phyloP scores from a whole-genome alignment of 352 stramenopile genomes.

The Elongisporangium undulatum region DNA sequence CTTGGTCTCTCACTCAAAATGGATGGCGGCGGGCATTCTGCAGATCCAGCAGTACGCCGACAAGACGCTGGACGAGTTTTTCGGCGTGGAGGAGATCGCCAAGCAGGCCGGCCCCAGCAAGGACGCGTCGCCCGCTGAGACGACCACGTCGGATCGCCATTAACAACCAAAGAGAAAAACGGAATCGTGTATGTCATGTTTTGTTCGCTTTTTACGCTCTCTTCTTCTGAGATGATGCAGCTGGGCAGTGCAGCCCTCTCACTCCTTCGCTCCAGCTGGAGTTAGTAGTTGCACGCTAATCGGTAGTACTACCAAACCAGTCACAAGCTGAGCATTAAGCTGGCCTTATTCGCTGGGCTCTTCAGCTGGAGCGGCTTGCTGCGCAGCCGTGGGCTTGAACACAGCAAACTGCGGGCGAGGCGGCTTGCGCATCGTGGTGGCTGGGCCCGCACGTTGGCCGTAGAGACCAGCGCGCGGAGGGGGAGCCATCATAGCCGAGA shows the following conservation, averaged over 20 bases:
- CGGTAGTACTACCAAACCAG: conserved; percentile 15
- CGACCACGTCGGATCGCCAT: background rate
- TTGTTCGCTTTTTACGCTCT: background rate
- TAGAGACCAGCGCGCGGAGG: conserved; percentile 39
- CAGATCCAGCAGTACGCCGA: conserved; percentile 78
- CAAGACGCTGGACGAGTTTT: conserved; percentile 84
- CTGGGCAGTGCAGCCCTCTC: background rate
- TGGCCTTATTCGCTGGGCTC: conserved; percentile 13
- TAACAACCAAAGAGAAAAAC: background rate
- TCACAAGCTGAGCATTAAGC: conserved; percentile 16
- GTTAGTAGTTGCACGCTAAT: conserved; percentile 9
- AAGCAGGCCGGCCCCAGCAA: conserved; percentile 14
- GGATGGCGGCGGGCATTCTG: conserved; percentile 5
- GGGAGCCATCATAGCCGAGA: conserved; percentile 86
- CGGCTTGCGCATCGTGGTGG: conserved; percentile 33
- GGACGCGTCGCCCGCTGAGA: background rate
- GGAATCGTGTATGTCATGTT: background rate
- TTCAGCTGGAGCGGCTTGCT: conserved; percentile 6
- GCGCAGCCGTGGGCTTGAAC: conserved; percentile 66
- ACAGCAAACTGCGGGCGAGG: conserved; percentile 83
- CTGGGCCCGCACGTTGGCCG: conserved; percentile 23
- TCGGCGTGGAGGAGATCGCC: conserved; percentile 71
- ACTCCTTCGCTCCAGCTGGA: background rate
- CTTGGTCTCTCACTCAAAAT: conserved; percentile 1
- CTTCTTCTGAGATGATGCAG: conserved; percentile 1